Evolutionary conservation across 2,329 filamentous ascomycete species (phyloP), one percentile per base, ranked within the genome.

Genomic region (Huntiella bhutanensis): DNA sequence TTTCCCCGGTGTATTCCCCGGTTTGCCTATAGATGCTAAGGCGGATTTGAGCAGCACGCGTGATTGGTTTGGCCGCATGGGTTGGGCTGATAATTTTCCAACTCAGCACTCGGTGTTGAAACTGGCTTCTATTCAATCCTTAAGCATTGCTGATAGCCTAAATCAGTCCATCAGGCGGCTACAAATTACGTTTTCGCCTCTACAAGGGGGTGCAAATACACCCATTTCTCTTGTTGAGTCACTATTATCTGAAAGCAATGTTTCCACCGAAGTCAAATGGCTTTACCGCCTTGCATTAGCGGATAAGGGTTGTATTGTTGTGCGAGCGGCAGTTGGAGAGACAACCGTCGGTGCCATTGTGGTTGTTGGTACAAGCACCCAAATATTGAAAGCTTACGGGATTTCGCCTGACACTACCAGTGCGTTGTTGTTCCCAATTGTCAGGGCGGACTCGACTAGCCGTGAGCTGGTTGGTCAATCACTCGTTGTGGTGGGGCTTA

Each of bases 11-110:
- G 75, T 93, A 17, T 95, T 87, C 55, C 73, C 84, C 0, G 88
- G 87, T 0, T 82, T 94, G 7, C 86, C 87, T 0, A 35, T 35
- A 16, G 45, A 33, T 19, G 13, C 38, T 19, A 55, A 57, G 32
- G 59, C 32, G n/a, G 48, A 46, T 6, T 36, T 17, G 7, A 64
- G 68, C 42, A 63, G 63, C 13, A 58, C 67, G 35, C 73, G 70
- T 52, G 75, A 82, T 39, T 96, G 87, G 87, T 94, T 95, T 59
- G 75, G 79, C n/a, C 83, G 80, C 52, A 72, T 86, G 41, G 87
- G 88, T 11, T 95, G 87, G 87, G 86, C 92, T 55, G 80, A 67
- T 0, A 66, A 72, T 41, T 74, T 73, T 49, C 70, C 71, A 2
- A 65, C 68, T 8, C 65, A 69, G 11, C 55, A 75, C 15, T 68